Conservation (phyloP, 83 land plant genomes). For the Diphasiastrum complanatum region DNA sequence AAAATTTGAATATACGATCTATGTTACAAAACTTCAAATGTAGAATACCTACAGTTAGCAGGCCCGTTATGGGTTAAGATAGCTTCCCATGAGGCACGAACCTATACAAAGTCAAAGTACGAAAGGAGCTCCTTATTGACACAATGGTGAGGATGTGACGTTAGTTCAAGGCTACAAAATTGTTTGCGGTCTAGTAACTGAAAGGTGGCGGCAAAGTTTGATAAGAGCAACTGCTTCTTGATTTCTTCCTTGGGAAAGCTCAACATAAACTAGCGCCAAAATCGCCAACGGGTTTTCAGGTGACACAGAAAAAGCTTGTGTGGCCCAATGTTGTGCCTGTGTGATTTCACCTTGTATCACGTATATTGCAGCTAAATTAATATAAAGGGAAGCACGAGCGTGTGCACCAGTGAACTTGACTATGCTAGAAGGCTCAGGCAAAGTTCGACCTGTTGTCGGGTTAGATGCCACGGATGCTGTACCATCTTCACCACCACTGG, state of each 20-base stretch:
- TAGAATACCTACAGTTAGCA: no score
- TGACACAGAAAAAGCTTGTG: conserved; percentile 41
- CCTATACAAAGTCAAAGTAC: no score
- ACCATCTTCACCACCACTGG: conserved; percentile 52
- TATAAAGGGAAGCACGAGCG: conserved; percentile 56
- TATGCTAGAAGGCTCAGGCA: conserved; percentile 11
- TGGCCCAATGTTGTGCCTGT: conserved; percentile 61
- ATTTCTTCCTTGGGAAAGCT: conserved; percentile 56
- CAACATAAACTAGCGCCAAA: conserved; percentile 66
- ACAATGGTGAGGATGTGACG: no score
- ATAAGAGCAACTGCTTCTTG: conserved; percentile 64
- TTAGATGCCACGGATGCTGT: background rate
- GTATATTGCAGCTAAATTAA: conserved; percentile 51
- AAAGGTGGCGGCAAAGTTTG: conserved; percentile 60
- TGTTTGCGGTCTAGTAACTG: no score
- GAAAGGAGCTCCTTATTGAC: no score
- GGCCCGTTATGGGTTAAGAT: no score
- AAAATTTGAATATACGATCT: no score
- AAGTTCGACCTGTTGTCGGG: conserved; percentile 4
- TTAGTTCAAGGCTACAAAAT: no score
- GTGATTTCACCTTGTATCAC: conserved; percentile 74
- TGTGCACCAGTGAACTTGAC: conserved; percentile 34
- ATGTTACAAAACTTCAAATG: no score
- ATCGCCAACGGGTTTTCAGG: conserved; percentile 55
- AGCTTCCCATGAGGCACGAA: no score